Base-by-base conservation (phyloP, 352 stramenopile genomes). In the Aphanomyces stellatus region DNA sequence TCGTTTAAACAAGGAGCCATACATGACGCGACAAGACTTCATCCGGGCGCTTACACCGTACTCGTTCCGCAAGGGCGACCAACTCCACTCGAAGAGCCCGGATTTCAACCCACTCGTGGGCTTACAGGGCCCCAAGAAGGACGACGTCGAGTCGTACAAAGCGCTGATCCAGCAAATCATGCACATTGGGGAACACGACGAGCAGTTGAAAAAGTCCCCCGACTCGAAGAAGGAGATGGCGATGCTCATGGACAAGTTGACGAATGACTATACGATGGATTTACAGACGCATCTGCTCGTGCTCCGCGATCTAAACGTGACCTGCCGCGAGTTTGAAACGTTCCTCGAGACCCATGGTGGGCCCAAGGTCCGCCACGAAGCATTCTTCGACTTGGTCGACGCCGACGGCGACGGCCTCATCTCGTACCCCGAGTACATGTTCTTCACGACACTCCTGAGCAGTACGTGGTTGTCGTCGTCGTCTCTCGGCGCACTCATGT, bases 351-450 rank as follows among this genome's bases (percentile, higher is more conserved):
- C 81, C 31, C 53, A 72, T 65, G 83, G 83, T 1, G 80, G 81
- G 2, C 84, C 86, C 0, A 31, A 51, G 27, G 73, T 64, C 51
- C 83, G 74, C 24, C 53, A 71, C 7, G 85, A 88, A 66, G 85
- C 82, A 30, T 96, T 95, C 68, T 93, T 91, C 56, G 84, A 91
- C 51, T 42, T 95, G 37, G 81, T 96, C 37, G 86, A 96, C 63
- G 81, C 84, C 8, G 88, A 96, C 42, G 85, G 86, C 13, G 88
- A 96, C 70, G 88, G 87, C 0, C 72, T 95, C 30, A 95, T 96
- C 63, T 91, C 81, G 62, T 96, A 93, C 71, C 63, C 81, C 19
- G 85, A 96, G 79, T 96, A 91, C 77, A 91, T 93, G 77, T 90
- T 95, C 70, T 94, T 95, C 74, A 87, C 88, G 62, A 93, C 82